Evolutionary conservation across 805 yeast genomes (phyloP).

Genomic region (Yueomyces sinensis): DNA sequence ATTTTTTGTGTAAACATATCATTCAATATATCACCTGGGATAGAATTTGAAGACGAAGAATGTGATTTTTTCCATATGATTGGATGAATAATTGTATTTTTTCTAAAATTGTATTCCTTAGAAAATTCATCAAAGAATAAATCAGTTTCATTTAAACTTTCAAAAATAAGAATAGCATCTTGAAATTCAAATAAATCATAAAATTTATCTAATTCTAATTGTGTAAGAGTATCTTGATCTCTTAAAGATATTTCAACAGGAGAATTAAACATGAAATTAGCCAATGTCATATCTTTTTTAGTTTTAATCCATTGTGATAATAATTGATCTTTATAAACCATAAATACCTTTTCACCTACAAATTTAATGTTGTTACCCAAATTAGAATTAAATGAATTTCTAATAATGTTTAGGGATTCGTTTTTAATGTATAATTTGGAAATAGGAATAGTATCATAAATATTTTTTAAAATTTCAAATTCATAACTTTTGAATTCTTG

Average conservation of each 20-base stretch:
- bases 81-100: slow-evolving; percentile 59
- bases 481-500: slow-evolving; percentile 62
- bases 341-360: slow-evolving; percentile 28
- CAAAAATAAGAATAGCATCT: slow-evolving; percentile 73
- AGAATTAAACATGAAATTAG: slow-evolving; percentile 59
- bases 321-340: slow-evolving; percentile 44
- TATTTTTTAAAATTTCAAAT: slow-evolving; percentile 47
- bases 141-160: slow-evolving; percentile 54
- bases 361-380: slow-evolving; percentile 45
- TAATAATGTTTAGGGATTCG: slow-evolving; percentile 54
- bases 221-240: slow-evolving; percentile 35
- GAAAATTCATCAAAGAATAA: slow-evolving; percentile 49
- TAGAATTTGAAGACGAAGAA: slow-evolving; percentile 5
- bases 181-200: slow-evolving; percentile 62
- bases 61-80: slow-evolving; percentile 31
- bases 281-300: slow-evolving; percentile 41
- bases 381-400: slow-evolving; percentile 49
- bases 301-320: slow-evolving; percentile 41
- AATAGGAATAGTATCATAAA: slow-evolving; percentile 64
- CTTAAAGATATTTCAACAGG: slow-evolving; percentile 75
- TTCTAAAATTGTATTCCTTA: slow-evolving; percentile 57
- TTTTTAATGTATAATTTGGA: slow-evolving; percentile 60
- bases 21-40: slow-evolving; percentile 18
- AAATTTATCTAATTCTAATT: slow-evolving; percentile 22
- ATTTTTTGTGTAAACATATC: slow-evolving; percentile 18